Percentiles rank a stretch among this genome's conserved stretches.
Evolutionary conservation across 345 rosid species (phyloP).

Genomic region (Euphorbia peplus): DNA sequence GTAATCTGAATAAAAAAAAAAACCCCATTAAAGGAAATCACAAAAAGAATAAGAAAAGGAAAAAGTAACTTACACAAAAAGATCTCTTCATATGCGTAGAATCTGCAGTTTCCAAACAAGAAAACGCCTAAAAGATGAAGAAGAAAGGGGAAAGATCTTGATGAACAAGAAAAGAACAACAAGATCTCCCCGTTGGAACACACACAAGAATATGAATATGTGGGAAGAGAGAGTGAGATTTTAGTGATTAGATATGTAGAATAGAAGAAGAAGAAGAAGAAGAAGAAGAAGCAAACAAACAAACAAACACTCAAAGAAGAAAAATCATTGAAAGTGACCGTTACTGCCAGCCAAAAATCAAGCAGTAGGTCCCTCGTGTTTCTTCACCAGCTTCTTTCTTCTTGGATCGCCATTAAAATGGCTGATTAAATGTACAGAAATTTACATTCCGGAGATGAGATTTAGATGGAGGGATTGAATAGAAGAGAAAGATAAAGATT

Average conservation of each 20-base stretch:
- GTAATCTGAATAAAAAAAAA: conserved; percentile 15
- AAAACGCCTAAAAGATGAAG: conserved; percentile 22
- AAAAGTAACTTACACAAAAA: conserved; percentile 56
- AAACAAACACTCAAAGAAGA: conserved; percentile 41
- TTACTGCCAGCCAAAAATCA: conserved; percentile 67
- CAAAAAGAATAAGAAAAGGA: background rate
- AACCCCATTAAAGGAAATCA: background rate
- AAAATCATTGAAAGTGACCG: conserved; percentile 77
- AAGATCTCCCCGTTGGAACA: conserved; percentile 45
- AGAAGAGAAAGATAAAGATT: background rate
- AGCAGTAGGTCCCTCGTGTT: conserved; percentile 60
- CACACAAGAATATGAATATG: too few species aligned
- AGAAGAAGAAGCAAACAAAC: conserved; percentile 40
- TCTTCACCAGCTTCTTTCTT: conserved; percentile 40
- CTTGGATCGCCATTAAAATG: conserved; percentile 9
- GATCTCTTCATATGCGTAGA: conserved; percentile 84
- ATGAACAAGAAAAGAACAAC: too few species aligned
- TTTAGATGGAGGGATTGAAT: conserved; percentile 21
- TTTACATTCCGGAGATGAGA: conserved; percentile 23
- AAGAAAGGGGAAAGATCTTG: conserved; percentile 24
- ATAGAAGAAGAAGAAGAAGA: conserved; percentile 33
- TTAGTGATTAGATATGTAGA: conserved; percentile 44
- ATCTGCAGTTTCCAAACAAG: conserved; percentile 40
- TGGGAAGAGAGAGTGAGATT: conserved; percentile 30
- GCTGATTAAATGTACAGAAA: conserved; percentile 9